A percentile compares a stretch with the other conserved stretches of the same genome.
Conservation (phyloP, 2,329 filamentous ascomycete species). For the Aspergillus sojae region DNA sequence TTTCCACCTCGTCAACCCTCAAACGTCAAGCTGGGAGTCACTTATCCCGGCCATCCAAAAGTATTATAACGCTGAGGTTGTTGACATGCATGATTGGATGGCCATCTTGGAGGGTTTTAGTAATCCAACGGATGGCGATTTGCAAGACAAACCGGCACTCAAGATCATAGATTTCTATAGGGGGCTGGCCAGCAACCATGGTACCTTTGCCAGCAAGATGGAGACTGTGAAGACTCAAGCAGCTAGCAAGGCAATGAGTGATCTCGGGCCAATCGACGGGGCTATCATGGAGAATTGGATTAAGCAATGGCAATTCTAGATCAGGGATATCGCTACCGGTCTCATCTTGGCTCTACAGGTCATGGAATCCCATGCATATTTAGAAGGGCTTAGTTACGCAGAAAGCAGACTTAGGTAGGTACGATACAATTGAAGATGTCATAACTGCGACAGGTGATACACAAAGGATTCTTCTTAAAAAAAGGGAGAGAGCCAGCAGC, state of each 20-base stretch:
- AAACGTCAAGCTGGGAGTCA: not conserved
- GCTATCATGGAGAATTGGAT: not conserved
- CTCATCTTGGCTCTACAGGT: no score
- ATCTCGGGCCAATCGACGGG: not conserved
- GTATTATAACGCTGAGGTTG: not conserved
- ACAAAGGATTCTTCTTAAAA: no score
- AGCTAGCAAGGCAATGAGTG: not conserved
- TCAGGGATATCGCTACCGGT: no score
- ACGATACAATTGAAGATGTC: no score
- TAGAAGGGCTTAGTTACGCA: no score
- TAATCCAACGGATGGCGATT: not conserved
- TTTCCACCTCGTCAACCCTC: not conserved
- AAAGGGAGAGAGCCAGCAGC: no score
- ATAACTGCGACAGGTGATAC: no score
- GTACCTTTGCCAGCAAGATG: not conserved
- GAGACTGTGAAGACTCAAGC: not conserved
- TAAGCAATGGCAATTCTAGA: not conserved
- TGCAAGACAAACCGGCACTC: not conserved
- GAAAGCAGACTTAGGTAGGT: no score
- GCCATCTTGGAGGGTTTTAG: not conserved
- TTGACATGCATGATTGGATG: not conserved
- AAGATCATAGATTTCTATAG: not conserved
- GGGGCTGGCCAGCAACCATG: not conserved
- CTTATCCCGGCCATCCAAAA: not conserved
- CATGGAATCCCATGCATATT: no score